Evolutionary conservation across 2,329 filamentous ascomycete genomes (phyloP).

Genomic region (Stagonosporopsis tanaceti): DNA sequence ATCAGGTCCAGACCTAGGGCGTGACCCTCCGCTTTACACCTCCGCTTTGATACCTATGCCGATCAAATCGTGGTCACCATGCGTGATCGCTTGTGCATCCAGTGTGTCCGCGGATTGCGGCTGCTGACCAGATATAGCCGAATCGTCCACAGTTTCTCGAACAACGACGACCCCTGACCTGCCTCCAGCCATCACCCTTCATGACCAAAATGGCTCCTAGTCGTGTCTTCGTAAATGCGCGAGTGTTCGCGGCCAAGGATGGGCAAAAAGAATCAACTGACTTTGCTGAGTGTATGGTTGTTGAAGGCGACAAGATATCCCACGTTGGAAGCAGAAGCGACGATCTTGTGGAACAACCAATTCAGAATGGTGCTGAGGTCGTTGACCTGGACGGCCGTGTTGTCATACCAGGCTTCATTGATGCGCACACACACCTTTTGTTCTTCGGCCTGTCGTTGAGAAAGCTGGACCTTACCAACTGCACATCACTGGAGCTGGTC

Average conservation of each 20-base stretch:
- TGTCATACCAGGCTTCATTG: slow-evolving; percentile 61
- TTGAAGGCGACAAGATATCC: slow-evolving; percentile 14
- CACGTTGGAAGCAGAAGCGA: slow-evolving; percentile 10
- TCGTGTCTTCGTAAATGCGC: slow-evolving; percentile 19
- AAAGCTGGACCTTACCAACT: slow-evolving; percentile 56
- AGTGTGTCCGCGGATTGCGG: slow-evolving; percentile 3
- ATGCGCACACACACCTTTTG: slow-evolving; percentile 63
- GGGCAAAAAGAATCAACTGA: slow-evolving; percentile 1
- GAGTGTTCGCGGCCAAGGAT: slow-evolving; percentile 14
- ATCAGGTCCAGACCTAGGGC: background rate
- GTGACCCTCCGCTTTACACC: background rate
- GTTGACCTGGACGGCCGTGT: slow-evolving; percentile 45
- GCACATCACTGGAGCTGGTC: slow-evolving; percentile 57
- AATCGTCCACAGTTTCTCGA: background rate
- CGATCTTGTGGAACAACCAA: slow-evolving; percentile 2
- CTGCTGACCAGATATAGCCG: slow-evolving; percentile 2
- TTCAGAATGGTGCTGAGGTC: slow-evolving; percentile 7
- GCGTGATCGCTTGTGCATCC: background rate
- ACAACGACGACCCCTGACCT: too few species aligned
- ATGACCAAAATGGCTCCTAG: slow-evolving; percentile 5
- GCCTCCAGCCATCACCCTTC: background rate
- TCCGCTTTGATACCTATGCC: background rate
- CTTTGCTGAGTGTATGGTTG: slow-evolving; percentile 19
- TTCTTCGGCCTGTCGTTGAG: slow-evolving; percentile 59
- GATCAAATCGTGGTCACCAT: background rate